These are phyloP conservation scores for Pestalotiopsis sp. DNA, from an alignment of 2,329 filamentous ascomycete genomes.

Conservation along the genomic window DNA sequence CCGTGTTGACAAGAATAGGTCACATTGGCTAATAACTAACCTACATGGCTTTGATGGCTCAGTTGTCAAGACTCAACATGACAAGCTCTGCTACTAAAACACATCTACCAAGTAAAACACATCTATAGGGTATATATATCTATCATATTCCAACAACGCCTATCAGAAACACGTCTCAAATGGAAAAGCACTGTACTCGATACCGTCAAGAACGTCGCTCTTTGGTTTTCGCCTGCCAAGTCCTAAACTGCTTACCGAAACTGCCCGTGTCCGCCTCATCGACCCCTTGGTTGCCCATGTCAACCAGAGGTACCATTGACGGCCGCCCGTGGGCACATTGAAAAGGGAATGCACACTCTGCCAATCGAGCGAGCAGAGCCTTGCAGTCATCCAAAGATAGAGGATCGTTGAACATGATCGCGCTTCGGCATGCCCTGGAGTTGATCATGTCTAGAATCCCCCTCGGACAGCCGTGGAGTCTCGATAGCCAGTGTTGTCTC, in stretches of 20 bases:
- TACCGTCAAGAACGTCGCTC: background rate
- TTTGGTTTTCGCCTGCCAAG: slow-evolving; percentile 22
- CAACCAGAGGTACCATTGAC: slow-evolving; percentile 65
- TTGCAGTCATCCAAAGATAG: slow-evolving; percentile 61
- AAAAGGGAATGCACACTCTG: slow-evolving; percentile 72
- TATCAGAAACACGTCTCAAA: background rate
- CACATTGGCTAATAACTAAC: background rate
- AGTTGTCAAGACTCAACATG: too few species aligned
- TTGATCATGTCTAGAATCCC: slow-evolving; percentile 78
- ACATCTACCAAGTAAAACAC: background rate
- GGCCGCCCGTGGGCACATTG: slow-evolving; percentile 81
- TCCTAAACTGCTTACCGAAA: slow-evolving; percentile 27
- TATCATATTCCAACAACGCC: background rate
- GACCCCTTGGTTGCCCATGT: slow-evolving; percentile 39
- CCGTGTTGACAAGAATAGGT: background rate
- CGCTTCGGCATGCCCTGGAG: slow-evolving; percentile 75
- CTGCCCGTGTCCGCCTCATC: slow-evolving; percentile 8
- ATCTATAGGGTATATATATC: background rate
- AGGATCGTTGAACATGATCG: slow-evolving; percentile 84
- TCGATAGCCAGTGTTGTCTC: slow-evolving; percentile 55
- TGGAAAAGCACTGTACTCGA: background rate
- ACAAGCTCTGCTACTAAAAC: background rate
- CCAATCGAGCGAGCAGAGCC: slow-evolving; percentile 58
- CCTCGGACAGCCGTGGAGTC: slow-evolving; percentile 70
- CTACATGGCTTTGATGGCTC: background rate